Evolutionary conservation across 2,329 filamentous ascomycete genomes (phyloP).

Genomic region (Apiospora aurea): DNA sequence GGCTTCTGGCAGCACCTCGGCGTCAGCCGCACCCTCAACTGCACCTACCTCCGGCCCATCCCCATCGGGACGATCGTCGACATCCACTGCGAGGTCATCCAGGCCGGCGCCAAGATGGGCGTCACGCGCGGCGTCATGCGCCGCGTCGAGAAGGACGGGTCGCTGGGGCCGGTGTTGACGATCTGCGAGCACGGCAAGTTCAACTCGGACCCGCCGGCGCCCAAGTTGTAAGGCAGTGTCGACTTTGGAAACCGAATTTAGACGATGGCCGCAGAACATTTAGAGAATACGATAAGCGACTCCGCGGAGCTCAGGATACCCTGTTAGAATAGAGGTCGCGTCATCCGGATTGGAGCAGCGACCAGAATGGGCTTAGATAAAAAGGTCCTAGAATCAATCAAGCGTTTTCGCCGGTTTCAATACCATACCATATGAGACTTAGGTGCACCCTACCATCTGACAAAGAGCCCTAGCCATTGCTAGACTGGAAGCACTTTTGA

Average conservation of each 20-base stretch:
- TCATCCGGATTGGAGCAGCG: not conserved
- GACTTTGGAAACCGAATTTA: not conserved
- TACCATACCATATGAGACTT: not conserved
- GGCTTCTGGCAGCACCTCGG: slow-evolving; percentile 69
- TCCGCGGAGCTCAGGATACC: not conserved
- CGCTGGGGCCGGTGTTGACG: slow-evolving; percentile 44
- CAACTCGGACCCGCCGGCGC: slow-evolving; percentile 51
- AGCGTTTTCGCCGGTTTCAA: not conserved
- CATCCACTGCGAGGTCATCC: slow-evolving; percentile 55
- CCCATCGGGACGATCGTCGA: slow-evolving; percentile 54
- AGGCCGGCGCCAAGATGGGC: slow-evolving; percentile 53
- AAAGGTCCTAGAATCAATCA: slow-evolving; percentile 2
- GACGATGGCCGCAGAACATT: not conserved
- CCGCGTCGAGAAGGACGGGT: slow-evolving; percentile 37
- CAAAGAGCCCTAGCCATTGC: not conserved
- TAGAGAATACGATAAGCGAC: not conserved
- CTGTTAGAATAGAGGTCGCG: not conserved
- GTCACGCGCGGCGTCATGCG: slow-evolving; percentile 55
- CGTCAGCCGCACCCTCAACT: slow-evolving; percentile 69
- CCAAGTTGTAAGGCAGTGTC: not conserved
- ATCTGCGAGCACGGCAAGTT: slow-evolving; percentile 62
- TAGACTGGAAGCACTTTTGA: not conserved
- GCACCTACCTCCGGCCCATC: slow-evolving; percentile 72
- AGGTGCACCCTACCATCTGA: too few relatives aligned
- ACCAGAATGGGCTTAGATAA: not conserved